Conservation (phyloP, 225 moss, liverwort and hornwort genomes). For the Neckera pumila region DNA sequence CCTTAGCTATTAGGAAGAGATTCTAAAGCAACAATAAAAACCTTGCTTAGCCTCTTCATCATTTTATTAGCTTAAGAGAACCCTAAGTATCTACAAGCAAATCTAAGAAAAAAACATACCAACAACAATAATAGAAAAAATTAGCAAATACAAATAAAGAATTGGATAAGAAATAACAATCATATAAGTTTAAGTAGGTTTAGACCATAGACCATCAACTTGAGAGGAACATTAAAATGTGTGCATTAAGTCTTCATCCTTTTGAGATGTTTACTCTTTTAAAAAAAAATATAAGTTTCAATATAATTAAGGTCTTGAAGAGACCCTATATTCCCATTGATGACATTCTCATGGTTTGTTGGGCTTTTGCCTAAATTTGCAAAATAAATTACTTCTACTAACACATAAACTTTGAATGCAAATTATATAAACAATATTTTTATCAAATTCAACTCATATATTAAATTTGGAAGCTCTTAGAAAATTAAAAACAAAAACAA, state of each 20-base stretch:
- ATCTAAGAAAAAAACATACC: neutral
- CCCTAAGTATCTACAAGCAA: neutral
- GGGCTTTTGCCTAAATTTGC: neutral
- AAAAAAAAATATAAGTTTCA: neutral
- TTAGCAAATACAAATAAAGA: neutral
- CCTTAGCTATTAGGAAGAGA: neutral
- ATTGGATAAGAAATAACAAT: neutral
- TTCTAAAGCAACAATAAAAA: neutral
- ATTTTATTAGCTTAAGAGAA: neutral
- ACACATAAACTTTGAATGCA: neutral
- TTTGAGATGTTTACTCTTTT: neutral
- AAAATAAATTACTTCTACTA: neutral
- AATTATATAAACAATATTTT: neutral
- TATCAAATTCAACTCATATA: neutral
- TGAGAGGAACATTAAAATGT: rapidly evolving
- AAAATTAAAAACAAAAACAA: neutral
- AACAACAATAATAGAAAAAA: neutral
- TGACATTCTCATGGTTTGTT: neutral
- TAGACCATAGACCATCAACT: neutral
- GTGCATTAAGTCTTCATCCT: neutral
- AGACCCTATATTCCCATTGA: neutral
- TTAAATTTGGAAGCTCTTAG: neutral
- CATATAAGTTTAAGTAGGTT: neutral
- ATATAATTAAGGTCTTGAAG: neutral
- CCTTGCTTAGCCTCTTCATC: neutral